Conservation (phyloP, 306 rosid genomes). For the Sindora glabra region DNA sequence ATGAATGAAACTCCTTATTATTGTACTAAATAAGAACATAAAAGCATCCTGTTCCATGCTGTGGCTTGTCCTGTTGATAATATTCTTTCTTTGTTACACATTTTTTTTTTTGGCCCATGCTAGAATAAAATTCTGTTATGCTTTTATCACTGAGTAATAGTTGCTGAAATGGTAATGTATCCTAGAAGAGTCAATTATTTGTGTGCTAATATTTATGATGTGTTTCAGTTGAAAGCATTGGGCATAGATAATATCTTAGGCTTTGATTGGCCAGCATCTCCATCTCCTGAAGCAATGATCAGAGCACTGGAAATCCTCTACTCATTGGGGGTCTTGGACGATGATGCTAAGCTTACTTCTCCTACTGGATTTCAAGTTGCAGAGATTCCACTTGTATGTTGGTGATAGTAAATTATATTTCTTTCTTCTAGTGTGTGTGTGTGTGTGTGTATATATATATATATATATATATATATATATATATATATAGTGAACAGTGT, state of each 20-base stretch:
- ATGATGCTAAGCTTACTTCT: constrained; percentile 91
- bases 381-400: constrained; percentile 87
- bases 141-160: neutral
- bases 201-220: constrained; percentile 1
- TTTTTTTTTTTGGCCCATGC: no score
- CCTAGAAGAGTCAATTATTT: constrained; percentile 6
- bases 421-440: constrained; percentile 10
- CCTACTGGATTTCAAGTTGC: constrained; percentile 95
- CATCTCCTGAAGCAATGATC: constrained; percentile 92
- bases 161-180: neutral
- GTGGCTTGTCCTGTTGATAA: neutral
- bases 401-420: constrained; percentile 7
- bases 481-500: no score
- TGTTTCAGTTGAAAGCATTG: constrained; percentile 72
- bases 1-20: neutral
- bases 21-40: neutral
- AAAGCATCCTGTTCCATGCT: neutral
- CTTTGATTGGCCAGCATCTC: constrained; percentile 97
- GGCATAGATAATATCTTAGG: constrained; percentile 94
- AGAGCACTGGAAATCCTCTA: constrained; percentile 87
- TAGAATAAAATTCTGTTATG: neutral
- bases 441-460: no score
- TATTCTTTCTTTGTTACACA: no score
- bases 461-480: no score
- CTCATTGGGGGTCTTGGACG: constrained; percentile 83